Evolutionary conservation across 345 rosid species (phyloP), one percentile per base, ranked within the genome.

Genomic region (Pelargonium nanum): DNA sequence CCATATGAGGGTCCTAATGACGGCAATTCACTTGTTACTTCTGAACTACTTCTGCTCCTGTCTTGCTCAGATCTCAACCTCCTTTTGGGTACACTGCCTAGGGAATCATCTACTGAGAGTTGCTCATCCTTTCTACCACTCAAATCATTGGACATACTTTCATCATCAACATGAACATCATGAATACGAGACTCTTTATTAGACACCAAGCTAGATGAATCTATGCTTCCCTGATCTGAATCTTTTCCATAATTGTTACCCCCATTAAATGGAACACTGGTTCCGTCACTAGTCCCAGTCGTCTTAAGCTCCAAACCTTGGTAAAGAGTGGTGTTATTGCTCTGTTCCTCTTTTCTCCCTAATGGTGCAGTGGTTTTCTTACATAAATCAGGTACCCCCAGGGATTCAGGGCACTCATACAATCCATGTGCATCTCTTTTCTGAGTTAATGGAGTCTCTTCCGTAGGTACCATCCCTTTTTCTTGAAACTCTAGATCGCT

Each of bases 161-260:
- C 66, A 44, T 68, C 73, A 60, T 74, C 61, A 22, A 72, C 77
- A 76, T 71, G 83, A 63, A 81, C 81, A 74, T 89, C 83, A 40
- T 75, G 78, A 52, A 78, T 69, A 70, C 4, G 51, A 54, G 60
- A 55, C 56, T 65, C 75, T 24, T 28, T 21, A 40, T n/a, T 64
- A 28, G 21, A 53, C 23, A 10, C 63, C 23, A 48, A 26, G 53
- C 55, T 55, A 15, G 55, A 19, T 4, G 12, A 52, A 52, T 52
- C 55, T 52, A 17, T 13, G 55, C 21, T 52, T 52, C 20, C 21
- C n/a, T 4, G 55, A 6, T 1, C 17, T 1, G 55, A 57, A 34
- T 62, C 67, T 61, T 55, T 69, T 57, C 66, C 64, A 59, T 63
- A 32, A 22, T 64, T 70, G n/a, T n/a, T n/a, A n/a, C n/a, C n/a